These are phyloP conservation scores for Schizonepeta tenuifolia DNA, from an alignment of 257 asterid species.

Conservation along the genomic window DNA sequence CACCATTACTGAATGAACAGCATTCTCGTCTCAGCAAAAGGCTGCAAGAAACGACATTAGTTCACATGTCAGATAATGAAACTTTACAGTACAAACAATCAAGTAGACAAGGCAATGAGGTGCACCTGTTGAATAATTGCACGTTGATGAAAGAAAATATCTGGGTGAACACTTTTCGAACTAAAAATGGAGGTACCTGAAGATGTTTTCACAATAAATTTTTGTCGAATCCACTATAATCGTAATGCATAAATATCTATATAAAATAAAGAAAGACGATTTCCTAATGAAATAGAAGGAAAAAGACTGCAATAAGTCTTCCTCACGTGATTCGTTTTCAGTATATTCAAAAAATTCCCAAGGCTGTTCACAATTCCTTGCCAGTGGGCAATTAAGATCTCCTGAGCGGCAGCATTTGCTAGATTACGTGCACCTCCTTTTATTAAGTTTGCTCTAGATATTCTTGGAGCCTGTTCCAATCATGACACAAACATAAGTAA, in stretches of 20 bases:
- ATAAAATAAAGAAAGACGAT: not conserved
- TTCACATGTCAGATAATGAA: conserved; percentile 11
- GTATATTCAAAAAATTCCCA: conserved; percentile 57
- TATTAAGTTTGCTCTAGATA: conserved; percentile 78
- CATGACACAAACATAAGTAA: conserved; percentile 23
- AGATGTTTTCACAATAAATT: conserved; percentile 24
- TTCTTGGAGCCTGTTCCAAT: conserved; percentile 84
- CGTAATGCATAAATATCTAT: conserved; percentile 22
- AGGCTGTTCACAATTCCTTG: conserved; percentile 91
- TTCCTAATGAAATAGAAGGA: not conserved
- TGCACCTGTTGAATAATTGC: conserved; percentile 94
- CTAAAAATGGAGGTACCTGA: conserved; percentile 98
- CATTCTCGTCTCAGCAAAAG: conserved; percentile 97
- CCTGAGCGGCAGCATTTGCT: conserved; percentile 95
- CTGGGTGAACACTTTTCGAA: conserved; percentile 91
- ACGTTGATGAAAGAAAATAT: conserved; percentile 94
- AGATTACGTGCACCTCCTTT: conserved; percentile 88
- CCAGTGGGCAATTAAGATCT: conserved; percentile 93
- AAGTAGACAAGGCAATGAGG: conserved; percentile 26
- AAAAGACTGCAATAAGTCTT: conserved; percentile 15
- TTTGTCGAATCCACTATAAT: conserved; percentile 16
- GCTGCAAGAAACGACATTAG: conserved; percentile 49
- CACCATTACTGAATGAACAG: conserved; percentile 98
- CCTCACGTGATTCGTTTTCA: conserved; percentile 80
- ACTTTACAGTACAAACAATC: conserved; percentile 3